Evolutionary conservation across 2,329 filamentous ascomycete species (phyloP).

Genomic region (Ophioceras dolichostomum): DNA sequence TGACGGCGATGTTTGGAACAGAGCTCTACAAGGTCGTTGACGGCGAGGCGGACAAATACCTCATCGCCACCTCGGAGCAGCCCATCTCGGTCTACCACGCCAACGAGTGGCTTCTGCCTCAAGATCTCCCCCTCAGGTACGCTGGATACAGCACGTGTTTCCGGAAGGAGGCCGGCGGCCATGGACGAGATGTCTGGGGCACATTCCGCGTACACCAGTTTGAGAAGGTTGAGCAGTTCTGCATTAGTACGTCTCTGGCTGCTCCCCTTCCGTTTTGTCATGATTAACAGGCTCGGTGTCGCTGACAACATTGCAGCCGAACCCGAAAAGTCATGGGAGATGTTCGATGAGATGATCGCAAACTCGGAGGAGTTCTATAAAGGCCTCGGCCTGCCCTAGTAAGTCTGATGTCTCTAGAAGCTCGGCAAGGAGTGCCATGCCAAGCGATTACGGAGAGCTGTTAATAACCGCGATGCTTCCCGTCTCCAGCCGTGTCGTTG

Average conservation of each 20-base stretch:
- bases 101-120: constrained; percentile 80
- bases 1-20: too few relatives aligned
- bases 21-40: constrained; percentile 96
- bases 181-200: constrained; percentile 78
- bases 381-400: constrained; percentile 73
- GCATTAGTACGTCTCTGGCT: constrained; percentile 24
- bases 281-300: too few relatives aligned
- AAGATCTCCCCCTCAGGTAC: constrained; percentile 83
- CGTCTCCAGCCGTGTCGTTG: constrained; percentile 52
- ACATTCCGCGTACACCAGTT: constrained; percentile 98
- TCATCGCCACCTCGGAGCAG: constrained; percentile 78
- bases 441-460: too few relatives aligned
- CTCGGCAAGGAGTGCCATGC: too few relatives aligned
- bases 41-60: constrained; percentile 69
- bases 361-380: constrained; percentile 93
- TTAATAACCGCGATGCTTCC: neutral
- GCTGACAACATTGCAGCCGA: constrained; percentile 54
- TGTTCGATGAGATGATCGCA: constrained; percentile 85
- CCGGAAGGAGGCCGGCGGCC: constrained; percentile 85
- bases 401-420: too few relatives aligned
- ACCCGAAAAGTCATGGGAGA: constrained; percentile 84
- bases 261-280: constrained; percentile 51
- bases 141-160: constrained; percentile 93
- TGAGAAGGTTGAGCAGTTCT: constrained; percentile 43
- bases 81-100: constrained; percentile 88